Conservation (phyloP, 2,329 filamentous ascomycete genomes). For the Aspergillus flavus region DNA sequence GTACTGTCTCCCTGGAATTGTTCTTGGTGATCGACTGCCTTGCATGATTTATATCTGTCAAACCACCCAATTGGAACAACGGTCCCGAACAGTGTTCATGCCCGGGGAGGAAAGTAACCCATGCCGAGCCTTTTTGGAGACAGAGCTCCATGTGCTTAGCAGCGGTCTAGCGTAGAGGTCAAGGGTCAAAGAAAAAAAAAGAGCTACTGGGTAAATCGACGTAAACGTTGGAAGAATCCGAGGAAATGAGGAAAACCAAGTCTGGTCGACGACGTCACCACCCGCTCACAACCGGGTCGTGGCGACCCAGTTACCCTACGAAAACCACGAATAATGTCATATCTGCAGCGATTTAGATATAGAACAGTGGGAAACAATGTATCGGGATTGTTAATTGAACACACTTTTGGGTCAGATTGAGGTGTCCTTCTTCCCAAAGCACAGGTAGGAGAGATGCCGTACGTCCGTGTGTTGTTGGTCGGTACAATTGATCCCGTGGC, state of each 20-base stretch:
- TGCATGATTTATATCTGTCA: conserved; percentile 2
- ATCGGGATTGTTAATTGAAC: neutral
- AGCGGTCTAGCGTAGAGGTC: neutral
- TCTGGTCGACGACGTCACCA: conserved; percentile 22
- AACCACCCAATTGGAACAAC: conserved; percentile 6
- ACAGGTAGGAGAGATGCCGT: neutral
- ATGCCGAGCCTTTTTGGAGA: neutral
- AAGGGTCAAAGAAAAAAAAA: neutral
- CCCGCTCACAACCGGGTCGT: conserved; percentile 5
- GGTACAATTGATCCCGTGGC: conserved; percentile 20
- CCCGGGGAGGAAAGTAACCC: neutral
- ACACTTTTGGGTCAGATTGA: neutral
- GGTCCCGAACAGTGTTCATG: conserved; percentile 6
- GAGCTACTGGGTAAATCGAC: neutral
- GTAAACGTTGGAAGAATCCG: neutral
- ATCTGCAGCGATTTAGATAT: neutral
- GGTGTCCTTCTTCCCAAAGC: neutral
- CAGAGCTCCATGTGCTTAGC: neutral
- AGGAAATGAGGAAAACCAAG: neutral
- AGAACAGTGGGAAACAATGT: neutral
- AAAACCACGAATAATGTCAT: neutral
- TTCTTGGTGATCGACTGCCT: neutral
- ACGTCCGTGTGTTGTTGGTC: conserved; percentile 1
- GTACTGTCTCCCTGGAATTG: neutral
- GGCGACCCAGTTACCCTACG: neutral